Evolutionary conservation across 768 basidiomycete species (phyloP).

Genomic region (Termitomyces sp.): DNA sequence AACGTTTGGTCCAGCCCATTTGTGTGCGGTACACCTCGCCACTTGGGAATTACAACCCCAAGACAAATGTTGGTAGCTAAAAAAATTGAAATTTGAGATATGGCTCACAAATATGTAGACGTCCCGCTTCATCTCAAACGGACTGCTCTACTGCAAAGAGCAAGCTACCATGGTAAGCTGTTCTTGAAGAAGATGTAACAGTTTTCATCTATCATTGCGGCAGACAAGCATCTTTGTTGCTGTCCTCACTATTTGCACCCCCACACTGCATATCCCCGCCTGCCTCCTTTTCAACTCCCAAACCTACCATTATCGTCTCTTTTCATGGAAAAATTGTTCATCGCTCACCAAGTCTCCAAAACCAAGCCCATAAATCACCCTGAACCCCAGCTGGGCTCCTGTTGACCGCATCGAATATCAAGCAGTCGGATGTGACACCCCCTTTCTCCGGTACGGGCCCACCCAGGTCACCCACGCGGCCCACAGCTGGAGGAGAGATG

Average conservation of each 20-base stretch:
- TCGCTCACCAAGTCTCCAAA: conserved; percentile 22
- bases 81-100: neutral
- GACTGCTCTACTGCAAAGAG: conserved; percentile 26
- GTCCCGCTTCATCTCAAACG: conserved; percentile 4
- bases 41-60: conserved; percentile 24
- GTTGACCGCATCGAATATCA: conserved; percentile 2
- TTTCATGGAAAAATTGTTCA: conserved; percentile 37
- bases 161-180: conserved; percentile 16
- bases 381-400: conserved; percentile 14
- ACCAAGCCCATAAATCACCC: conserved; percentile 8
- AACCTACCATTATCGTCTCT: conserved; percentile 41
- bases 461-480: conserved; percentile 19
- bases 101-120: conserved; percentile 3
- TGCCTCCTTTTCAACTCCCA: conserved; percentile 24
- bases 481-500: conserved; percentile 49
- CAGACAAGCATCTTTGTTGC: conserved; percentile 16
- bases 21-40: conserved; percentile 20
- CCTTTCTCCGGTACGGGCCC: conserved; percentile 15
- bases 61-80: conserved; percentile 20
- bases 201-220: conserved; percentile 9
- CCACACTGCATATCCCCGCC: conserved; percentile 25
- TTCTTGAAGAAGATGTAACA: neutral
- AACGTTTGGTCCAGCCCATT: conserved; percentile 12
- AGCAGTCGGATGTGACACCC: neutral
- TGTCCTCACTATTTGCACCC: conserved; percentile 17